Conservation (phyloP, 2,329 filamentous ascomycete genomes). For the Rhynchosporium secalis region DNA sequence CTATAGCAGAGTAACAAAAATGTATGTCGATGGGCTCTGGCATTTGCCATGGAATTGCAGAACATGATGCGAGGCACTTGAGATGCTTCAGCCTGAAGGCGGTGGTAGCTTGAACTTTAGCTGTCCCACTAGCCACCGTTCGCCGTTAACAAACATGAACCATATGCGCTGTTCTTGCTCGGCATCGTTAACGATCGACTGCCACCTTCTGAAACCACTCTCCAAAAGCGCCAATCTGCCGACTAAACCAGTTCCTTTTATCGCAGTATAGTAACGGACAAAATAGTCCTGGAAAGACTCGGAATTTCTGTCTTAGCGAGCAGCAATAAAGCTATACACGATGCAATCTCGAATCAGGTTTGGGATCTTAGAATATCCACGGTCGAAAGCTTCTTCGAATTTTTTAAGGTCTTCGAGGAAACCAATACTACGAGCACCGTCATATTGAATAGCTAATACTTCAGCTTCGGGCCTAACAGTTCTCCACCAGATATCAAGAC, state of each 20-base stretch:
- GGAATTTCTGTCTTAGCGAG: not conserved
- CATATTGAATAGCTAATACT: not conserved
- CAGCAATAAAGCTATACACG: slow-evolving; percentile 1
- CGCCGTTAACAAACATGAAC: not conserved
- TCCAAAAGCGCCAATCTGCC: not conserved
- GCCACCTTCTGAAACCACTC: not conserved
- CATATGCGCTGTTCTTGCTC: not conserved
- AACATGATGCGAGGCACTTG: too few species aligned
- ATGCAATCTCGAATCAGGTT: not conserved
- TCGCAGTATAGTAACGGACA: not conserved
- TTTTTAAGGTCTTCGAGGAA: not conserved
- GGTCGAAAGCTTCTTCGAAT: not conserved
- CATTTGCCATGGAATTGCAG: too few species aligned
- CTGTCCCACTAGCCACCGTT: not conserved
- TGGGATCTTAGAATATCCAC: not conserved
- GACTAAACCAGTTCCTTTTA: not conserved
- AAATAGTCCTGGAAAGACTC: not conserved
- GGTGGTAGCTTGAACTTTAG: not conserved
- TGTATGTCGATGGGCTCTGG: too few species aligned
- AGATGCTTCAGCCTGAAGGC: too few species aligned
- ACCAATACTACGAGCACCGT: not conserved
- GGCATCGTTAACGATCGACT: not conserved
- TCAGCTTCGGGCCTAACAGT: not conserved
- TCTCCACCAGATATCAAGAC: slow-evolving; percentile 17
- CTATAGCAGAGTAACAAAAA: too few species aligned